These are phyloP conservation scores for Emericellopsis cladophorae DNA, from an alignment of 2,329 filamentous ascomycete species.

Conservation along the genomic window DNA sequence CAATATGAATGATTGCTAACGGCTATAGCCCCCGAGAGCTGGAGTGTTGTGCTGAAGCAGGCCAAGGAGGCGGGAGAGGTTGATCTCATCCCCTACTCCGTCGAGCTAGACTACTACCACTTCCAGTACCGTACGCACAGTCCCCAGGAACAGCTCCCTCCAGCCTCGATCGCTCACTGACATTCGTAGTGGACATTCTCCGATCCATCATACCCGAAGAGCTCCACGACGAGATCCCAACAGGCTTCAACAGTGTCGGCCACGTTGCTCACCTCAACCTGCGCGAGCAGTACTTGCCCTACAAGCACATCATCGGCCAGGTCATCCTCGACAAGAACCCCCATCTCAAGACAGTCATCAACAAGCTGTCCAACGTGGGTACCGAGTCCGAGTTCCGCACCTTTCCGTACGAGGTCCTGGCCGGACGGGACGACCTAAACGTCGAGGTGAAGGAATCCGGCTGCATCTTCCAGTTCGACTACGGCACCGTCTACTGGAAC, in stretches of 20 bases:
- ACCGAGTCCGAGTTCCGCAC: constrained; percentile 78
- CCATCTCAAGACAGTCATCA: constrained; percentile 76
- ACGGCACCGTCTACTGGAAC: constrained; percentile 97
- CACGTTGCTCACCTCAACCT: constrained; percentile 91
- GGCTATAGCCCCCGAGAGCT: constrained; percentile 46
- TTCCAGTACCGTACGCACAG: constrained; percentile 64
- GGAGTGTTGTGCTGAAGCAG: constrained; percentile 57
- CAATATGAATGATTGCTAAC: not conserved
- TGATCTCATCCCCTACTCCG: constrained; percentile 59
- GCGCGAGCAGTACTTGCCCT: constrained; percentile 67
- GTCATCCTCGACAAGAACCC: constrained; percentile 86
- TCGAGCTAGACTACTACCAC: constrained; percentile 70
- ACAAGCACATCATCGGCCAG: constrained; percentile 75
- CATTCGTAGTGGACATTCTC: constrained; percentile 61
- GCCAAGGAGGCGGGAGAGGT: constrained; percentile 58
- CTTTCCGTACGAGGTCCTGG: constrained; percentile 83
- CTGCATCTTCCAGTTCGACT: constrained; percentile 88
- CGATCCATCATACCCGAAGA: constrained; percentile 68
- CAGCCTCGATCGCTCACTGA: not conserved
- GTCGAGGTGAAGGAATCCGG: constrained; percentile 72
- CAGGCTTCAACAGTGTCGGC: constrained; percentile 78
- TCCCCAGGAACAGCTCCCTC: not conserved
- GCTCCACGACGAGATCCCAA: constrained; percentile 67
- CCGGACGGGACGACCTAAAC: constrained; percentile 68
- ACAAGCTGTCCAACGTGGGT: constrained; percentile 86